phyloP scores from a whole-genome alignment of 176 grass and related monocot species.

The Carex pumila region DNA sequence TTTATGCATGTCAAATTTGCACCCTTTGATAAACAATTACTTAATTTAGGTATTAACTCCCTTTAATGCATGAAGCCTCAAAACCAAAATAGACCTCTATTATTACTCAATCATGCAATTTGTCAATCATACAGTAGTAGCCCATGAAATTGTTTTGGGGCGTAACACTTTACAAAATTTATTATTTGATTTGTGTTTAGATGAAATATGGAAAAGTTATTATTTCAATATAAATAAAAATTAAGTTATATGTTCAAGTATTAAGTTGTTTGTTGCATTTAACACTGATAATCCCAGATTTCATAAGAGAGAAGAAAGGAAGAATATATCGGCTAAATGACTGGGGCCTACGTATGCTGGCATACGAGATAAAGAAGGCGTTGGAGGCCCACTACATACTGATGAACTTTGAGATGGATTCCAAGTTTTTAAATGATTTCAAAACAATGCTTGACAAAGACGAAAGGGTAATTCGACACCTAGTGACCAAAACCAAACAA shows the following conservation, averaged over 20 bases:
- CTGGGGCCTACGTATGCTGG: conserved; percentile 76
- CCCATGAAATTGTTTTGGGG: neutral
- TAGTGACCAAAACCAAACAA: conserved; percentile 72
- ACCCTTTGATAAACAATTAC: neutral
- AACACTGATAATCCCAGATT: conserved; percentile 38
- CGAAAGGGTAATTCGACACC: conserved; percentile 79
- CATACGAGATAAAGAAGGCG: conserved; percentile 89
- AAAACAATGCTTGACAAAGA: conserved; percentile 89
- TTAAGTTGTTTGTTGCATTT: neutral
- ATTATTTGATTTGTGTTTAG: neutral
- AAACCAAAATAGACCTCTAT: neutral
- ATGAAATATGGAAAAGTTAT: neutral
- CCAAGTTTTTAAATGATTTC: conserved; percentile 78
- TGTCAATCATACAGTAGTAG: neutral
- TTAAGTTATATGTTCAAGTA: neutral
- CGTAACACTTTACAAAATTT: neutral
- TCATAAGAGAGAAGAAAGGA: conserved; percentile 84
- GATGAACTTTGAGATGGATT: conserved; percentile 93
- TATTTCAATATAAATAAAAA: neutral
- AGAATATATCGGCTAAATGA: conserved; percentile 96
- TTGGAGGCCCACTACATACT: conserved; percentile 73
- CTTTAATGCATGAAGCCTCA: neutral
- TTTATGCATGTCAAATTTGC: neutral
- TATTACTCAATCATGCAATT: neutral
- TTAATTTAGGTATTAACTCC: neutral